Percentiles rank a stretch among this genome's conserved stretches.
Conservation (phyloP, 345 rosid genomes). For the thale cress (Arabidopsis thaliana) region TAIR10.1 NC_003076.8:13753001-13753500, state of each 20-base stretch:
- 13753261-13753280: slow-evolving; percentile 42
- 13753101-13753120: slow-evolving; percentile 42
- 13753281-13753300: slow-evolving; percentile 86
- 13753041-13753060: slow-evolving; percentile 56
- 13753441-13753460: background rate
- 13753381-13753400: slow-evolving; percentile 56
- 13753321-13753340: slow-evolving; percentile 86
- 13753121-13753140: slow-evolving; percentile 49
- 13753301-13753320: slow-evolving; percentile 92
- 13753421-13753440: background rate
- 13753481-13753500: background rate
- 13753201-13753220: background rate
- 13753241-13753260: slow-evolving; percentile 32
- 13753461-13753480: background rate
- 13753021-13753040: slow-evolving; percentile 56
- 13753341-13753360: slow-evolving; percentile 77
- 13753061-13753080: slow-evolving; percentile 50
- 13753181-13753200: slow-evolving; percentile 33
- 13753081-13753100: slow-evolving; percentile 50
- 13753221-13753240: slow-evolving; percentile 10
- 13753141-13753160: slow-evolving; percentile 76
- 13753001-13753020: slow-evolving; percentile 63
- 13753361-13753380: slow-evolving; percentile 56
- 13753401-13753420: slow-evolving; percentile 49
- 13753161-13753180: slow-evolving; percentile 83